Percentiles rank a stretch among this genome's conserved stretches.
Conservation (phyloP, 495 filamentous ascomycete genomes). For the Pyrenula massariospora region DNA sequence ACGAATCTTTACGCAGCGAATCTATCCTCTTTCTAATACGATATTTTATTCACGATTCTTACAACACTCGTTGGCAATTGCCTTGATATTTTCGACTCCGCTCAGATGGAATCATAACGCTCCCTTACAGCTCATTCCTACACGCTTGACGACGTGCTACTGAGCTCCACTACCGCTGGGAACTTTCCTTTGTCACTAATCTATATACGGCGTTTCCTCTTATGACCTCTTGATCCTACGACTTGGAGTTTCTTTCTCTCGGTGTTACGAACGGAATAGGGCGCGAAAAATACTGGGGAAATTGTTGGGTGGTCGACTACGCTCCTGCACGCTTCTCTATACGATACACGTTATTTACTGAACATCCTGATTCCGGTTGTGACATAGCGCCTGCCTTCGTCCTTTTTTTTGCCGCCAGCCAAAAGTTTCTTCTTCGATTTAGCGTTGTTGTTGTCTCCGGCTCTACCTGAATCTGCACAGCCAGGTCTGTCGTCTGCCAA, state of each 20-base stretch:
- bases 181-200: neutral
- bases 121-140: neutral
- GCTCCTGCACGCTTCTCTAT: neutral
- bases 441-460: neutral
- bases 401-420: neutral
- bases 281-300: neutral
- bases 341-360: neutral
- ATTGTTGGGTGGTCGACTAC: neutral
- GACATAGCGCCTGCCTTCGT: neutral
- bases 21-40: neutral
- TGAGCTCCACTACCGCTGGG: neutral
- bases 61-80: neutral
- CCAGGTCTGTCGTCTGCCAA: too few relatives aligned
- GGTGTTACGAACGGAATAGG: neutral
- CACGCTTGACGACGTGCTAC: neutral
- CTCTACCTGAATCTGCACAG: too few relatives aligned
- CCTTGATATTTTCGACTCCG: neutral
- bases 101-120: neutral
- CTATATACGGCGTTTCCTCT: neutral
- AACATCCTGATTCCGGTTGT: too few relatives aligned
- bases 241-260: neutral
- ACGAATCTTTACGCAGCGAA: neutral
- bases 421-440: neutral
- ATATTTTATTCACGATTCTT: neutral
- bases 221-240: neutral